These are phyloP conservation scores for Lentinula edodes DNA, from an alignment of 768 basidiomycete genomes.

Conservation along the genomic window DNA sequence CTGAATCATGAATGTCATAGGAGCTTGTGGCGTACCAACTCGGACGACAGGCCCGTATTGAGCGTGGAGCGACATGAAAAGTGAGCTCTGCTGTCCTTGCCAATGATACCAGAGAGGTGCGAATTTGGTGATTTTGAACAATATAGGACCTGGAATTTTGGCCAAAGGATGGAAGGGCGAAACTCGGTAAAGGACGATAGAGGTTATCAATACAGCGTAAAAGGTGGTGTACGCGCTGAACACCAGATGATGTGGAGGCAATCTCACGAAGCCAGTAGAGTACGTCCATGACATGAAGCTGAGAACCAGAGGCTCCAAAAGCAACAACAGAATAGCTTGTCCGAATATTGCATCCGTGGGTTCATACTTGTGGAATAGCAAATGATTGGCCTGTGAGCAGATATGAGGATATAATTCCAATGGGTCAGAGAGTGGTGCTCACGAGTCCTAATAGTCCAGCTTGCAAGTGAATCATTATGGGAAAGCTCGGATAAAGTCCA, in stretches of 20 bases:
- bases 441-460: conserved; percentile 2
- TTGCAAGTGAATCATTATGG: conserved; percentile 5
- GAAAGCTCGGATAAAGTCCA: background rate
- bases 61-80: conserved; percentile 5
- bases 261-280: background rate
- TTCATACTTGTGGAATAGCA: conserved; percentile 4
- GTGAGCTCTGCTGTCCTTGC: conserved; percentile 8
- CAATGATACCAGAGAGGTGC: conserved; percentile 4
- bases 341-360: background rate
- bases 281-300: background rate
- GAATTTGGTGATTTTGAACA: conserved; percentile 7
- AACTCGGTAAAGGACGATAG: conserved; percentile 5
- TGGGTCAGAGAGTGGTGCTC: background rate
- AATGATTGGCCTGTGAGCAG: background rate
- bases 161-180: conserved; percentile 10
- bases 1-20: background rate
- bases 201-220: background rate
- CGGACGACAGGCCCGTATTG: conserved; percentile 9
- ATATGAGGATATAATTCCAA: background rate
- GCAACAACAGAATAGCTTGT: background rate
- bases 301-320: background rate
- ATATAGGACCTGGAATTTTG: conserved; percentile 4
- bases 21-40: background rate
- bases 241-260: background rate
- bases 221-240: conserved; percentile 1